Evolutionary conservation across 371 early-diverging fungal genomes (phyloP).

Genomic region (Actinomucor elegans): DNA sequence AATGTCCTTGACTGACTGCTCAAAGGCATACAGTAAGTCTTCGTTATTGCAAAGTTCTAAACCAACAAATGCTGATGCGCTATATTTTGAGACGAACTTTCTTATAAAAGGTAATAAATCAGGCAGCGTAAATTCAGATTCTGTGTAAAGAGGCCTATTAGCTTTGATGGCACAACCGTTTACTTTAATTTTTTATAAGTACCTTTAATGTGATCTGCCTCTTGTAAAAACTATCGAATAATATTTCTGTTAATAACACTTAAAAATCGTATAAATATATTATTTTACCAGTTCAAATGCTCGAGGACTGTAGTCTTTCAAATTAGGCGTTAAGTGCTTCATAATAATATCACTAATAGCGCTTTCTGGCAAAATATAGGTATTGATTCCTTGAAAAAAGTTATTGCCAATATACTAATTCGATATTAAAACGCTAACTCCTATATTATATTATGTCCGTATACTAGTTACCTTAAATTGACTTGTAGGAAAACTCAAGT

Average conservation of each 20-base stretch:
- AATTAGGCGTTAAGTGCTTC: constrained; percentile 32
- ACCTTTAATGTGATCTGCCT: background rate
- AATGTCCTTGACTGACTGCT: constrained; percentile 10
- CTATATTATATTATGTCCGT: background rate
- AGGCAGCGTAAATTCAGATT: background rate
- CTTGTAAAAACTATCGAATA: constrained; percentile 3
- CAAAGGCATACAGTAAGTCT: constrained; percentile 11
- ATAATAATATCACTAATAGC: background rate
- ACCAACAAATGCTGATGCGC: constrained; percentile 22
- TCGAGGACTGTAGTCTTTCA: constrained; percentile 20
- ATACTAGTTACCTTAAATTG: constrained; percentile 14
- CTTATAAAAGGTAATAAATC: constrained; percentile 13
- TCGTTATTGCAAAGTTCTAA: constrained; percentile 6
- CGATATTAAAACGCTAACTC: background rate
- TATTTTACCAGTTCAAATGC: constrained; percentile 18
- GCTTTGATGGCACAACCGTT: background rate
- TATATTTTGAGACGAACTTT: constrained; percentile 16
- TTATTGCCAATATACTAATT: background rate
- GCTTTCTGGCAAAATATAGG: background rate
- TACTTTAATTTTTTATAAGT: background rate
- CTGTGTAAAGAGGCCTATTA: background rate
- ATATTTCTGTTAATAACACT: too few relatives aligned
- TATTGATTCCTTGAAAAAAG: background rate
- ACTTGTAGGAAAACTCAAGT: constrained; percentile 22
- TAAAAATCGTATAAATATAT: too few relatives aligned